phyloP scores from a whole-genome alignment of 2,329 filamentous ascomycete species.

The Nemania serpens region DNA sequence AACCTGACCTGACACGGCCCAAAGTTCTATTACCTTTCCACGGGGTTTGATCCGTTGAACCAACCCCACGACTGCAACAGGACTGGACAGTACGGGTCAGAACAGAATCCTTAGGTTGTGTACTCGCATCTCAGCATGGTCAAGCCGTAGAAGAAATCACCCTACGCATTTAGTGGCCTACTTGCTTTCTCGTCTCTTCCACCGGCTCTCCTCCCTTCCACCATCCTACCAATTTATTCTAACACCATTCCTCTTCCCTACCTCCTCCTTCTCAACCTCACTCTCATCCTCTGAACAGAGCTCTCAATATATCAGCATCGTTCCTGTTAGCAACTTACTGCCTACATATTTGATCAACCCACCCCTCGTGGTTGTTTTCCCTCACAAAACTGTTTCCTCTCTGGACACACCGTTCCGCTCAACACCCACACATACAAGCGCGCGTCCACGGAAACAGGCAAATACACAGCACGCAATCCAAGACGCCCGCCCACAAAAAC shows the following conservation, averaged over 20 bases:
- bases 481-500: constrained; percentile 3
- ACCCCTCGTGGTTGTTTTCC: constrained; percentile 11
- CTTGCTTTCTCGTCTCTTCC: too few relatives aligned
- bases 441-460: constrained; percentile 5
- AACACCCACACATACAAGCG: constrained; percentile 2
- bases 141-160: too few relatives aligned
- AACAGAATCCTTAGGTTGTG: too few relatives aligned
- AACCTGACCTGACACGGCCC: not conserved
- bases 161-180: too few relatives aligned
- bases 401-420: not conserved
- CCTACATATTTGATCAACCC: not conserved
- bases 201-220: not conserved
- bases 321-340: not conserved
- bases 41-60: not conserved
- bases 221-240: not conserved
- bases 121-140: too few relatives aligned
- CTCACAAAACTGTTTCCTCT: constrained; percentile 1
- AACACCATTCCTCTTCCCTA: not conserved
- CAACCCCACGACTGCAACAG: too few relatives aligned
- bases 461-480: not conserved
- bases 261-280: too few relatives aligned
- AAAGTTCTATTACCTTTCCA: not conserved
- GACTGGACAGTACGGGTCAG: too few relatives aligned
- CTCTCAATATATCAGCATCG: not conserved
- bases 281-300: too few relatives aligned